Conservation (phyloP, 164 flowering plant species). For the Stephania yunnanensis region DNA sequence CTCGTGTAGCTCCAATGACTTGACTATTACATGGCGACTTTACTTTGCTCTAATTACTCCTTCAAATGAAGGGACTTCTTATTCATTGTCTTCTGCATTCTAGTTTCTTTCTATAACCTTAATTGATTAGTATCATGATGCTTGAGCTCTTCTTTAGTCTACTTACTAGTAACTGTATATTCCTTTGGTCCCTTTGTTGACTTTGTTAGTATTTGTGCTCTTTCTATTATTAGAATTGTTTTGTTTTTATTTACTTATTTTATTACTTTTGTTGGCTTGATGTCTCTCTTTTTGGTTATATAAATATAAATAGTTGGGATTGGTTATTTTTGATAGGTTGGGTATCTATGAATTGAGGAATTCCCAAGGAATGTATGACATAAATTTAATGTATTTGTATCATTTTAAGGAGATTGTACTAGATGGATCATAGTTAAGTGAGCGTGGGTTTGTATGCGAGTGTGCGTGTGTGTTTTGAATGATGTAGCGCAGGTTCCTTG, state of each 20-base stretch:
- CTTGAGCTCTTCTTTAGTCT: not conserved
- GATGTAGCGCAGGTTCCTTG: conserved; percentile 27
- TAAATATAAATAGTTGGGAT: not conserved
- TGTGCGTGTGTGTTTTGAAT: not conserved
- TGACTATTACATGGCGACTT: conserved; percentile 23
- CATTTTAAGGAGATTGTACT: not conserved
- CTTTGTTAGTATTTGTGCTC: not conserved
- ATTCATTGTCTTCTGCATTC: conserved; percentile 6
- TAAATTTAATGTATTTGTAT: not conserved
- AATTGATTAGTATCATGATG: not conserved
- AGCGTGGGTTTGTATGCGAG: not conserved
- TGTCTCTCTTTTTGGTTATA: not conserved
- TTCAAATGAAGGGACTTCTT: conserved; percentile 4
- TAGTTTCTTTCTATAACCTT: conserved; percentile 11
- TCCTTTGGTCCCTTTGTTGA: not conserved
- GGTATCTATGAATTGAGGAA: not conserved
- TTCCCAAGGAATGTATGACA: not conserved
- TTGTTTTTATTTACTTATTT: not conserved
- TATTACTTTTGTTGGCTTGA: not conserved
- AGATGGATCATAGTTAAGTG: conserved; percentile 1
- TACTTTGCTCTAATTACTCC: conserved; percentile 10
- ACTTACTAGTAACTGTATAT: not conserved
- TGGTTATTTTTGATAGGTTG: not conserved
- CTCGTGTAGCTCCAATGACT: conserved; percentile 32
- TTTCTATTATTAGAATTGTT: not conserved